Base-by-base conservation (phyloP, 805 yeast species). In the Ogataea ramenticola region DNA sequence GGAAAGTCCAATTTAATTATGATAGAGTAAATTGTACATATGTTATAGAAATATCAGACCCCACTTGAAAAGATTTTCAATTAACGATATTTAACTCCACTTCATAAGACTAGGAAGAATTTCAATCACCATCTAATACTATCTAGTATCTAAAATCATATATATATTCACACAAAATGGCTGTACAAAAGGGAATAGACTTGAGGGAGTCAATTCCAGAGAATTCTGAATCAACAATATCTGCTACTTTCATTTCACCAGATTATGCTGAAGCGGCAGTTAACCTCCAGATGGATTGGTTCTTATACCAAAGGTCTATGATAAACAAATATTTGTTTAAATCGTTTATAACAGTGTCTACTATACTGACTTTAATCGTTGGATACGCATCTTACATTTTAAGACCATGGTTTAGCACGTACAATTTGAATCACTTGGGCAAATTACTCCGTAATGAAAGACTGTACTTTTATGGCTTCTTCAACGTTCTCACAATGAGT, bases 261-360 rank as follows among this genome's bases (percentile, higher is more conserved):
- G 77, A 74, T 27, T 67, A 70, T 35, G 68, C 82, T 1, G 74
- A 76, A 37, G 85, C 85, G 11, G 76, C 82, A 1, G 55, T 81
- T 43, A 79, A 77, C 45, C 61, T 84, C 46, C 77, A 82, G 27
- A 78, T 85, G 45, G 93, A 85, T 57, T 77, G 71, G 50, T 64
- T 76, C 44, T 56, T 73, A 21, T 70, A 66, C 49, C 57, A 66
- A 34, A 82, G 77, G 54, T 62, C 79, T 2, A 47, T 60, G 22
- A 66, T 77, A 43, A 76, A 74, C 56, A 69, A 56, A 46, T 53
- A 55, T 39, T 53, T 77, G 34, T 68, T 77, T 40, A 70, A 71
- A 67, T 73, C 72, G 55, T 76, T 74, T 3, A 45, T 65, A 20
- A 64, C 77, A 0, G 39, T 70, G 11, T 39, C 62, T 1, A 4